phyloP scores from a whole-genome alignment of 1,284 basidiomycete genomes.

The Veloboletus limbatus region DNA sequence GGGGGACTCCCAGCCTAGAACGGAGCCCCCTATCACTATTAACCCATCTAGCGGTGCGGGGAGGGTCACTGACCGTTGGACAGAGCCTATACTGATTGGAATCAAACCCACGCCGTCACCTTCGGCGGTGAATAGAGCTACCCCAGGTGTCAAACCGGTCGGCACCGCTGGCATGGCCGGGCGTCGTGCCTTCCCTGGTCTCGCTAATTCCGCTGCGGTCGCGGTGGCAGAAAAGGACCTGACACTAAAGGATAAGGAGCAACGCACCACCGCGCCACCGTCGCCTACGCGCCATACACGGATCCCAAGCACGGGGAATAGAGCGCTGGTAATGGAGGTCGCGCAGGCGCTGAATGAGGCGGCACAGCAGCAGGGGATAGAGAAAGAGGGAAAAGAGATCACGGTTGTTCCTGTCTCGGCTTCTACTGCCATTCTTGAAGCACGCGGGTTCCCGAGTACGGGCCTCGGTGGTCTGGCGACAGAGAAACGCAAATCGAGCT shows the following conservation, averaged over 20 bases:
- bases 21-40: slow-evolving; percentile 8
- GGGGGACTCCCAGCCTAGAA: too few relatives aligned
- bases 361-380: slow-evolving; percentile 14
- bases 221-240: slow-evolving; percentile 8
- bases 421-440: neutral
- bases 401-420: neutral
- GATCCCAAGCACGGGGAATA: slow-evolving; percentile 64
- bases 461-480: slow-evolving; percentile 7
- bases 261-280: slow-evolving; percentile 11
- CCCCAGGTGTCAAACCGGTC: slow-evolving; percentile 5
- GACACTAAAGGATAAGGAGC: slow-evolving; percentile 18
- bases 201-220: slow-evolving; percentile 22
- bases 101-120: slow-evolving; percentile 27
- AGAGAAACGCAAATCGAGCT: slow-evolving; percentile 65
- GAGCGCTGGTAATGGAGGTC: slow-evolving; percentile 75
- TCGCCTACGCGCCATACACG: slow-evolving; percentile 43
- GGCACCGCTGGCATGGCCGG: slow-evolving; percentile 27
- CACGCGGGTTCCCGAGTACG: slow-evolving; percentile 8
- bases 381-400: neutral
- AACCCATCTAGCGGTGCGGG: slow-evolving; percentile 8
- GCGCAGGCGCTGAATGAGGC: slow-evolving; percentile 57
- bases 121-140: neutral
- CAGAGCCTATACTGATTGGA: slow-evolving; percentile 34
- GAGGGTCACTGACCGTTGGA: slow-evolving; percentile 34
- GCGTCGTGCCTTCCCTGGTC: slow-evolving; percentile 41